Conservation (phyloP, 805 yeast genomes). For the Metschnikowia matae region DNA sequence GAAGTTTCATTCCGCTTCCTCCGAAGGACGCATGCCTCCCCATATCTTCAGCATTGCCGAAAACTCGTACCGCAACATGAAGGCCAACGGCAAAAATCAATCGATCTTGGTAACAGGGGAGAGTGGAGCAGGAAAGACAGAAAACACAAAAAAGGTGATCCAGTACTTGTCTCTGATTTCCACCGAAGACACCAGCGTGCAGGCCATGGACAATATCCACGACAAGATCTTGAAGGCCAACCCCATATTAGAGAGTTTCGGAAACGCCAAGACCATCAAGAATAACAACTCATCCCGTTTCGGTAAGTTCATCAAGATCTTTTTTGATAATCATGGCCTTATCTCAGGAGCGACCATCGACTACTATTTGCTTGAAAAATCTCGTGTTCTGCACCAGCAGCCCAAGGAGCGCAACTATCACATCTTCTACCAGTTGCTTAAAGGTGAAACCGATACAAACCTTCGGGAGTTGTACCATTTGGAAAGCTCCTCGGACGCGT, state of each 20-base stretch:
- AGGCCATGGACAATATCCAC: conserved; percentile 51
- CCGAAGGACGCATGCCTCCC: conserved; percentile 49
- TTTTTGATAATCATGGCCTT: conserved; percentile 57
- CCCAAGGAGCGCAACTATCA: conserved; percentile 85
- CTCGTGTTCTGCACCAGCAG: conserved; percentile 81
- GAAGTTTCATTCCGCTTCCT: conserved; percentile 42
- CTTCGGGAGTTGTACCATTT: conserved; percentile 42
- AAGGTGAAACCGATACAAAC: conserved; percentile 53
- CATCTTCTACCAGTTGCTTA: conserved; percentile 80
- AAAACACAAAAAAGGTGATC: conserved; percentile 90
- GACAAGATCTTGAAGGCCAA: conserved; percentile 86
- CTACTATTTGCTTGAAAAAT: conserved; percentile 90
- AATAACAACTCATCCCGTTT: conserved; percentile 94
- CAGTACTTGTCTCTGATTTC: conserved; percentile 85
- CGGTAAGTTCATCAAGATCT: conserved; percentile 91
- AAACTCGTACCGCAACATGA: conserved; percentile 72
- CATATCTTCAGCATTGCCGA: conserved; percentile 92
- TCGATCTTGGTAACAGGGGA: conserved; percentile 97
- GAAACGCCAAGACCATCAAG: conserved; percentile 92
- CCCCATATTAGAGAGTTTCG: conserved; percentile 93
- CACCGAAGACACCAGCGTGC: conserved; percentile 15
- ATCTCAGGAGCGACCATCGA: conserved; percentile 90
- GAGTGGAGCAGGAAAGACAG: conserved; percentile 98
- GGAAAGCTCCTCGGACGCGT: conserved; percentile 31
- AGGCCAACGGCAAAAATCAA: conserved; percentile 70